Conservation (phyloP, 164 flowering plant species). For the Vitis riparia region DNA sequence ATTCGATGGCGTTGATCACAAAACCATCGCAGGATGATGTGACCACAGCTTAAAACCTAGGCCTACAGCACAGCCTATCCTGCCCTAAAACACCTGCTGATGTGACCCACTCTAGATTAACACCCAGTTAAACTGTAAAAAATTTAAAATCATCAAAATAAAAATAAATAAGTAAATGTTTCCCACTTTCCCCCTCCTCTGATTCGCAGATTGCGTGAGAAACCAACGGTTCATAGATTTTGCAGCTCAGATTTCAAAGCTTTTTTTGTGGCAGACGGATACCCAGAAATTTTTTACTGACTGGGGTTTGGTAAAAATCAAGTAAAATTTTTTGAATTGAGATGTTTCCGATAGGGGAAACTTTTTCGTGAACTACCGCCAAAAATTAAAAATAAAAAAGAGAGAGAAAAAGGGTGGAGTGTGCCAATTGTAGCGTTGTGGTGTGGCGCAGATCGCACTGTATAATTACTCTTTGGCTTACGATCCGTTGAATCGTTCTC, state of each 20-base stretch:
- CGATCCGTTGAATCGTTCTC: too few species aligned
- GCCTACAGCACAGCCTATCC: conserved; percentile 23
- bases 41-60: conserved; percentile 31
- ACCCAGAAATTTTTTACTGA: too few species aligned
- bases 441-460: background rate
- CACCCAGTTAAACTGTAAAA: conserved; percentile 47
- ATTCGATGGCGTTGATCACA: conserved; percentile 2
- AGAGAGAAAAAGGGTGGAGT: background rate
- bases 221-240: conserved; percentile 18
- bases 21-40: conserved; percentile 23
- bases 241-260: conserved; percentile 24
- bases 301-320: background rate
- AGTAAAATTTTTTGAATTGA: conserved; percentile 3
- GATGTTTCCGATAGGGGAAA: background rate
- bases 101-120: conserved; percentile 74
- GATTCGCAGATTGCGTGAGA: conserved; percentile 5
- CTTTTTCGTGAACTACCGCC: background rate
- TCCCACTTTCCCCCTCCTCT: too few species aligned
- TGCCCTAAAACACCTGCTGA: conserved; percentile 43
- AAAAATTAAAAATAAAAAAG: conserved; percentile 5
- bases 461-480: background rate
- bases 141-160: background rate
- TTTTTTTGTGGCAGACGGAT: conserved; percentile 4
- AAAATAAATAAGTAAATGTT: too few species aligned
- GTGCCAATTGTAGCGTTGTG: background rate